These are phyloP conservation scores for Hypoxylon cercidicola DNA, from an alignment of 495 filamentous ascomycete species.

Conservation along the genomic window DNA sequence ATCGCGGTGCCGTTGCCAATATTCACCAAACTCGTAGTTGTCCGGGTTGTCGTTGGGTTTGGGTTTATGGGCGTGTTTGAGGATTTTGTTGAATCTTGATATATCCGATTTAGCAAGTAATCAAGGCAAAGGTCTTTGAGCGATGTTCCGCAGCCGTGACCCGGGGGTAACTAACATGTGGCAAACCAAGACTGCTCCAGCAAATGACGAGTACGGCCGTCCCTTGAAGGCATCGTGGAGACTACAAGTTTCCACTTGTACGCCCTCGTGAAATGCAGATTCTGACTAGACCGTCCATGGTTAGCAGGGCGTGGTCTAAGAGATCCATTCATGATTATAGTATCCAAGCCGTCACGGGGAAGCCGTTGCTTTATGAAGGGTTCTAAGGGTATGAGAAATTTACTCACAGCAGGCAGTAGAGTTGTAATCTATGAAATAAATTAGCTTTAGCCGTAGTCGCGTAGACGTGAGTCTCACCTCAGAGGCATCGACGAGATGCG, in stretches of 20 bases:
- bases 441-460: constrained; percentile 1
- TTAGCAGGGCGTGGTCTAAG: constrained; percentile 19
- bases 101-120: constrained; percentile 16
- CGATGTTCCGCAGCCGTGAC: neutral
- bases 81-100: constrained; percentile 49
- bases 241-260: constrained; percentile 45
- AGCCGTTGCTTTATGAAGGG: neutral
- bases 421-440: constrained; percentile 52
- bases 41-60: constrained; percentile 52
- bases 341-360: neutral
- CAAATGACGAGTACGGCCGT: constrained; percentile 52
- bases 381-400: neutral
- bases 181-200: constrained; percentile 51
- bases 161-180: constrained; percentile 37
- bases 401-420: constrained; percentile 51
- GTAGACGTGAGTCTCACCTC: constrained; percentile 42
- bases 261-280: constrained; percentile 50
- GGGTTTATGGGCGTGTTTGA: constrained; percentile 55
- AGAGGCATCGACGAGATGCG: constrained; percentile 52
- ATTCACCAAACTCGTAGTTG: constrained; percentile 51
- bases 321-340: neutral
- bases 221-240: constrained; percentile 53
- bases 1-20: constrained; percentile 59
- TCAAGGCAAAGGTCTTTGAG: neutral
- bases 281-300: constrained; percentile 43